Base-by-base conservation (phyloP, 352 stramenopile species). In the Pythium dissotocum region DNA sequence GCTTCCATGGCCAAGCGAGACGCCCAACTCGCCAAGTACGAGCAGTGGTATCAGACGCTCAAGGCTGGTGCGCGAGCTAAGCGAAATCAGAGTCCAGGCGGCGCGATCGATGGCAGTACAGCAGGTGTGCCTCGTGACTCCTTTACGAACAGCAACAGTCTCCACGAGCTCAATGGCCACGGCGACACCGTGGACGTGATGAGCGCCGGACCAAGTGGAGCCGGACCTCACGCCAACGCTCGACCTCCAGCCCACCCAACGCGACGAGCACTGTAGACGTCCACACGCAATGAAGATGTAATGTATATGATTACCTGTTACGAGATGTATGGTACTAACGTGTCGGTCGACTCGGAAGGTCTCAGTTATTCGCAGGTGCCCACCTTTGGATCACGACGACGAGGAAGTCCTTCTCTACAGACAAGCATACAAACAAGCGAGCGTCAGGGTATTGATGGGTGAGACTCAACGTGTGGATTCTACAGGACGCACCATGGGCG, bases 331-430 rank as follows among this genome's bases (percentile, higher is more conserved):
- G 55, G 6, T 38, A 18, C n/a, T 44, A 21, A 21, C 21, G 33
- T 51, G 35, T 26, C 13, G 55, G n/a, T 16, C 18, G 12, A 30
- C 3, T 5, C 4, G 2, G n/a, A 53, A 53, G 46, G 46, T 38
- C 49, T 63, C 56, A 69, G 32, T 64, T 69, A 48, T 73, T 74
- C 13, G 74, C 59, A 36, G 88, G 89, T 49, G 76, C 83, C 95
- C 94, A 98, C 68, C 91, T 90, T 70, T 98, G 95, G 58, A 98
- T 97, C 16, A 98, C 87, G 32, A 98, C 92, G 33, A 98, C 90
- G 18, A 98, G 77, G 65, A 98, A 98, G 54, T 98, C 91, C 56
- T 86, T 83, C 71, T 98, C 93, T 95, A 8, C 48, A 48, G 28
- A 24, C 5, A 36, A 26, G 57, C 82, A 51, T 26, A 24, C 21